Percentiles rank a stretch among this genome's conserved stretches.
These are phyloP conservation scores for Lyophyllum shimeji DNA, from an alignment of 768 basidiomycete species.

Conservation along the genomic window DNA sequence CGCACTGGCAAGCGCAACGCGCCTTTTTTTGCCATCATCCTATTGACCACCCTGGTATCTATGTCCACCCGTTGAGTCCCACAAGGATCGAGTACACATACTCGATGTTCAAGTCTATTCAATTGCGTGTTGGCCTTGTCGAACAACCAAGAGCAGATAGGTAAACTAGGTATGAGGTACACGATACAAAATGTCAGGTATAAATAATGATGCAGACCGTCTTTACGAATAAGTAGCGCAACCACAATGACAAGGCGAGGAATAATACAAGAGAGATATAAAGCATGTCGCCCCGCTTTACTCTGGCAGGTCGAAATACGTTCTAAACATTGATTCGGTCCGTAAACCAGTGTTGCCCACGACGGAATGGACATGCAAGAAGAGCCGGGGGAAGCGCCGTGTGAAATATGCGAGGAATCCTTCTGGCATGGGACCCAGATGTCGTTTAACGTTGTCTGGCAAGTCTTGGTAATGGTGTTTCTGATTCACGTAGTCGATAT, in stretches of 20 bases:
- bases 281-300: constrained; percentile 3
- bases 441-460: constrained; percentile 85
- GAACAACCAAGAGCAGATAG: not conserved
- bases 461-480: constrained; percentile 99
- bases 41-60: no score
- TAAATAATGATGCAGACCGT: constrained; percentile 7
- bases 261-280: constrained; percentile 8
- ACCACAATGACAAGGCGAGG: not conserved
- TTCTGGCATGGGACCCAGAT: constrained; percentile 88
- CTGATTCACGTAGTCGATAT: constrained; percentile 35
- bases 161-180: constrained; percentile 11
- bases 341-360: constrained; percentile 70
- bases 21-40: no score
- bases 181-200: constrained; percentile 13
- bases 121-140: not conserved
- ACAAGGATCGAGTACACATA: no score
- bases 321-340: constrained; percentile 86
- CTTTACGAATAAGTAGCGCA: not conserved
- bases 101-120: not conserved
- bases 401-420: constrained; percentile 95
- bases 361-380: constrained; percentile 91
- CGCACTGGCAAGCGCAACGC: no score
- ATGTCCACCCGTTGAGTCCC: no score
- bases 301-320: constrained; percentile 74
- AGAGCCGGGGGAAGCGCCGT: constrained; percentile 83